A percentile compares a stretch with the other conserved stretches of the same genome.
Conservation (phyloP, 2,329 filamentous ascomycete genomes). For the Fonsecaea nubica region DNA sequence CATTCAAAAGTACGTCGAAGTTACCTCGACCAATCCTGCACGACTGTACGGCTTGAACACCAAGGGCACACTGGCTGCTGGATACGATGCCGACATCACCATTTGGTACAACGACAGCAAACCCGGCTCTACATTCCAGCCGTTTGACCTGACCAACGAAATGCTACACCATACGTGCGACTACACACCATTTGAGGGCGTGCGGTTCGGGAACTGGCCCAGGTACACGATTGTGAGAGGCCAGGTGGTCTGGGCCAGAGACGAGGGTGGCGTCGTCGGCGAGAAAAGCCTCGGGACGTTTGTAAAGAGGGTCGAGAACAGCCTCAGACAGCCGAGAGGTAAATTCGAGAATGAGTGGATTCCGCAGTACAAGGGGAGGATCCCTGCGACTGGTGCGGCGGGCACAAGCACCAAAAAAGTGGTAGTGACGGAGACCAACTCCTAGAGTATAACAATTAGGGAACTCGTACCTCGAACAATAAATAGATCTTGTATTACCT, state of each 20-base stretch:
- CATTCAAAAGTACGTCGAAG: slow-evolving; percentile 48
- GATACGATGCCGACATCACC: slow-evolving; percentile 52
- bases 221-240: slow-evolving; percentile 45
- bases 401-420: not conserved
- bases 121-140: not conserved
- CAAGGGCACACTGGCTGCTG: slow-evolving; percentile 51
- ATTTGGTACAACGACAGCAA: slow-evolving; percentile 48
- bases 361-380: slow-evolving; percentile 18
- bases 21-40: slow-evolving; percentile 53
- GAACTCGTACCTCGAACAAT: not conserved
- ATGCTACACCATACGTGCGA: slow-evolving; percentile 46
- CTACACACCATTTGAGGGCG: slow-evolving; percentile 47
- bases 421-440: not conserved
- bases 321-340: slow-evolving; percentile 12
- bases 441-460: not conserved
- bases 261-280: slow-evolving; percentile 20
- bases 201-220: slow-evolving; percentile 45
- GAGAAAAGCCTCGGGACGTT: slow-evolving; percentile 5
- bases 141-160: slow-evolving; percentile 40
- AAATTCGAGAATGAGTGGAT: slow-evolving; percentile 21
- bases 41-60: slow-evolving; percentile 51
- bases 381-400: not conserved
- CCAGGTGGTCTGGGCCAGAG: slow-evolving; percentile 40
- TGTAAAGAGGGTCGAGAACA: slow-evolving; percentile 10
- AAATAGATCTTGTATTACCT: not conserved